Evolutionary conservation across 495 filamentous ascomycete species (phyloP).

Genomic region (Trichodelitschia bisporula): DNA sequence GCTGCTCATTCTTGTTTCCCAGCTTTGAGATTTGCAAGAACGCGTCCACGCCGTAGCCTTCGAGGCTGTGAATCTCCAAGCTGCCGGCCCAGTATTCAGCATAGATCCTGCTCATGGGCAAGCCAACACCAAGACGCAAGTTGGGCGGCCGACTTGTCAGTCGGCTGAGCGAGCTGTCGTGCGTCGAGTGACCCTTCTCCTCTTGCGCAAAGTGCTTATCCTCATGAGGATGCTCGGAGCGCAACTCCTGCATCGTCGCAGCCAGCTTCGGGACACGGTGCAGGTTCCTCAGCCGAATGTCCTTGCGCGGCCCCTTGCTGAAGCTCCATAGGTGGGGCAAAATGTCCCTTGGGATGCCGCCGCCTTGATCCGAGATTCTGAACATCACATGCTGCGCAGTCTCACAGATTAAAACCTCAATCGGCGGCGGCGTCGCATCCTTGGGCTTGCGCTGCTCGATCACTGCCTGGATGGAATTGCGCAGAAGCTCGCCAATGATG

Average conservation of each 20-base stretch:
- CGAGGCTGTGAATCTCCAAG: constrained; percentile 74
- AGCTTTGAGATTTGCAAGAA: constrained; percentile 94
- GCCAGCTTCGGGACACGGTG: constrained; percentile 75
- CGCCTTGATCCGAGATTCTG: constrained; percentile 83
- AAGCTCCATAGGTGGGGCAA: constrained; percentile 93
- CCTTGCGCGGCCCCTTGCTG: constrained; percentile 60
- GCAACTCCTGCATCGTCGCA: constrained; percentile 78
- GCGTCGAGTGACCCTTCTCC: constrained; percentile 1
- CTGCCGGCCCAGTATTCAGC: constrained; percentile 97
- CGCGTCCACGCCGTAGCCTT: constrained; percentile 93
- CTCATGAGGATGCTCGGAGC: constrained; percentile 2
- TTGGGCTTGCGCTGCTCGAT: constrained; percentile 33
- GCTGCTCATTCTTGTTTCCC: constrained; percentile 94
- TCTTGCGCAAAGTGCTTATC: not conserved
- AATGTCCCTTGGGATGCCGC: constrained; percentile 63
- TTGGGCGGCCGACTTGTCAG: constrained; percentile 66
- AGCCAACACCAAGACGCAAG: constrained; percentile 72
- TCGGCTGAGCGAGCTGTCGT: constrained; percentile 37
- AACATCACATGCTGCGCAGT: constrained; percentile 89
- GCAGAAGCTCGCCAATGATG: constrained; percentile 81
- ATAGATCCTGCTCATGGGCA: constrained; percentile 86
- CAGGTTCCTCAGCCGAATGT: constrained; percentile 54
- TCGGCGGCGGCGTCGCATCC: constrained; percentile 24
- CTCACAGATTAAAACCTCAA: constrained; percentile 87
- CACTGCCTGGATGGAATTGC: constrained; percentile 84